Conservation (phyloP, 169 alveolate species). For the Theileria luwenshuni region DNA sequence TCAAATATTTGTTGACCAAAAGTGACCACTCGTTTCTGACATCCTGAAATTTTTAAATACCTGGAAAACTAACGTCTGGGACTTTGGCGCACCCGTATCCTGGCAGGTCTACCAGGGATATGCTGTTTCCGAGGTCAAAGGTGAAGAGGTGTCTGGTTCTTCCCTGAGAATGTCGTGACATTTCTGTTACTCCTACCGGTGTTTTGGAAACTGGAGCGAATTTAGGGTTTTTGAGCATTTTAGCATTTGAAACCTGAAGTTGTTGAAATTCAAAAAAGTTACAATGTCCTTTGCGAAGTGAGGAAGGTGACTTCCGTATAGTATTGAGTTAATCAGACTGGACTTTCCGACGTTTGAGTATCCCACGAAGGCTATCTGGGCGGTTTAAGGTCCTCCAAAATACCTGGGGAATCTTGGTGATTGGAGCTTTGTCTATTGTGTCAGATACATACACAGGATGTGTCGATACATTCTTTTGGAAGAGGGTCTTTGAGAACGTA, state of each 20-base stretch:
- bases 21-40: constrained; percentile 77
- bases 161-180: constrained; percentile 56
- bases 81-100: constrained; percentile 87
- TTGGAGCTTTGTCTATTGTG: constrained; percentile 79
- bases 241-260: constrained; percentile 54
- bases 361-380: constrained; percentile 89
- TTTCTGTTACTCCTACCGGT: constrained; percentile 67
- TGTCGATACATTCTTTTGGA: constrained; percentile 75
- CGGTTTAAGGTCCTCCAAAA: neutral
- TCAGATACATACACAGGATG: constrained; percentile 85
- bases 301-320: constrained; percentile 78
- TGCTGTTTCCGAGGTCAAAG: constrained; percentile 75
- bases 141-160: constrained; percentile 84
- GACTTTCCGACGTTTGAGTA: constrained; percentile 92
- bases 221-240: constrained; percentile 62
- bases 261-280: neutral
- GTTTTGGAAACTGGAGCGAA: constrained; percentile 79
- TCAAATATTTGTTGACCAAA: constrained; percentile 71
- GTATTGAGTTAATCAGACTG: constrained; percentile 87
- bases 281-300: constrained; percentile 66
- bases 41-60: constrained; percentile 23
- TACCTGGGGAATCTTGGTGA: constrained; percentile 79
- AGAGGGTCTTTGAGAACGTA: constrained; percentile 44
- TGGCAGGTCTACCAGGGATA: constrained; percentile 85
- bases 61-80: constrained; percentile 47